These are phyloP conservation scores for Moricandia moricandioides DNA, from an alignment of 345 rosid species.

Conservation along the genomic window DNA sequence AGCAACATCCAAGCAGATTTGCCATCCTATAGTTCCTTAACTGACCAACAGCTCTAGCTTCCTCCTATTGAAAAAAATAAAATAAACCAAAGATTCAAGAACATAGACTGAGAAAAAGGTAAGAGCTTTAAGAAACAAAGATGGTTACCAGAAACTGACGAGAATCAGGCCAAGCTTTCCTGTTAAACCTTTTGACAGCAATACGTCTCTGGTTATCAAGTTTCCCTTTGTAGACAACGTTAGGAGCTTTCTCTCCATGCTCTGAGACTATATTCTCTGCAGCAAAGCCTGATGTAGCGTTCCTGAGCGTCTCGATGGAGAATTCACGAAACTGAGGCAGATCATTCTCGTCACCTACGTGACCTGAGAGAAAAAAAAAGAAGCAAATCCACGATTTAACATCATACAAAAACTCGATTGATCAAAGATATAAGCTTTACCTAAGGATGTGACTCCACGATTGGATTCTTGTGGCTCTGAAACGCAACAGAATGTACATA, in stretches of 20 bases:
- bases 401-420: background rate
- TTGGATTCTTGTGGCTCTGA: slow-evolving; percentile 60
- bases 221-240: background rate
- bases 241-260: background rate
- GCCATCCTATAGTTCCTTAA: background rate
- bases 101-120: background rate
- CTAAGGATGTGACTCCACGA: slow-evolving; percentile 57
- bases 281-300: slow-evolving; percentile 41
- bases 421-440: slow-evolving; percentile 37
- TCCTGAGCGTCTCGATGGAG: slow-evolving; percentile 68
- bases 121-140: background rate
- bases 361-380: slow-evolving; percentile 25
- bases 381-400: background rate
- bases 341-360: slow-evolving; percentile 42
- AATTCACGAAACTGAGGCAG: slow-evolving; percentile 71
- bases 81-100: background rate
- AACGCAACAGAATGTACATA: slow-evolving; percentile 59
- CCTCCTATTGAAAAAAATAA: background rate
- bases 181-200: background rate
- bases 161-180: slow-evolving; percentile 1
- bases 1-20: background rate
- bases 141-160: background rate
- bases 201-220: background rate
- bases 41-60: background rate
- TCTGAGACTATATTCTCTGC: background rate